These are phyloP conservation scores for Xylariaceae sp. DNA, from an alignment of 2,329 filamentous ascomycete species.

Conservation along the genomic window DNA sequence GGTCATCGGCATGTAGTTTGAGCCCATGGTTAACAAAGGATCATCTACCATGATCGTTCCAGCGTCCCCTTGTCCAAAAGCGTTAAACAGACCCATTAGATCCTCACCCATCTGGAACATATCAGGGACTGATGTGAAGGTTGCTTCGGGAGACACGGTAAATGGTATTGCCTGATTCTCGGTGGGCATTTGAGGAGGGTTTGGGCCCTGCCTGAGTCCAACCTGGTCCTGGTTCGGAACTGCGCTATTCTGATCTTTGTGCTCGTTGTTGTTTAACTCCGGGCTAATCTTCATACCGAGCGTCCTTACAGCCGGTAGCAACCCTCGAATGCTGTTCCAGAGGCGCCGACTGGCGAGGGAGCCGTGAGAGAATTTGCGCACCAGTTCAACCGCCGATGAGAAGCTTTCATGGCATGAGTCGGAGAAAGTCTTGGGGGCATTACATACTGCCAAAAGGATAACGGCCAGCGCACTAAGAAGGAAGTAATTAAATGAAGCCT, in stretches of 20 bases:
- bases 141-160: neutral
- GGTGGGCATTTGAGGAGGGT: neutral
- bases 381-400: neutral
- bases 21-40: neutral
- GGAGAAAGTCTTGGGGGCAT: conserved; percentile 5
- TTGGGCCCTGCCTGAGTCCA: neutral
- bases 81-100: conserved; percentile 1
- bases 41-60: neutral
- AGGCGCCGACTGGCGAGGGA: conserved; percentile 6
- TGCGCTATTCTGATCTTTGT: neutral
- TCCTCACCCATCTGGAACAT: conserved; percentile 1
- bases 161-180: neutral
- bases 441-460: conserved; percentile 9
- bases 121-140: neutral
- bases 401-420: conserved; percentile 5
- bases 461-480: conserved; percentile 5
- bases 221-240: neutral
- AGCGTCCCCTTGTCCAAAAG: neutral
- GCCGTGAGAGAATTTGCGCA: conserved; percentile 1
- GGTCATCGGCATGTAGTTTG: neutral
- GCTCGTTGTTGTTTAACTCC: neutral
- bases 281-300: neutral
- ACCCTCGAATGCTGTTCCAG: conserved; percentile 8
- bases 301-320: conserved; percentile 4
- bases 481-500: conserved; percentile 8